A percentile compares a stretch with the other conserved stretches of the same genome.
These are phyloP conservation scores for Aegle marmelos DNA, from an alignment of 345 rosid genomes.

Conservation along the genomic window DNA sequence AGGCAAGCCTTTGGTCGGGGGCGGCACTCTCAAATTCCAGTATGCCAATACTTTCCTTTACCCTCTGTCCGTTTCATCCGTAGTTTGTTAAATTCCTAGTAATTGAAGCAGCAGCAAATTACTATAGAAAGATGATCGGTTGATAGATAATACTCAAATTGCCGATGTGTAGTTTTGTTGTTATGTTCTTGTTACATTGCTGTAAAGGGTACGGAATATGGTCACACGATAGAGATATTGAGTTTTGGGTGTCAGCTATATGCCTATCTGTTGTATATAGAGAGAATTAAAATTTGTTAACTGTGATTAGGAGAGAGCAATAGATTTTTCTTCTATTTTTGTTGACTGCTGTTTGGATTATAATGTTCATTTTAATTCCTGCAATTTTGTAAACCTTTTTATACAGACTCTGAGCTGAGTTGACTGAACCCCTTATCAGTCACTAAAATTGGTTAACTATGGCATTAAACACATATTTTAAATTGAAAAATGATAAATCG, in stretches of 20 bases:
- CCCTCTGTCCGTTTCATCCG: conserved; percentile 66
- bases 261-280: too few relatives aligned
- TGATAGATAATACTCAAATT: neutral
- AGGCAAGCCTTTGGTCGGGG: conserved; percentile 65
- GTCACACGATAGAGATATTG: too few relatives aligned
- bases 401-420: too few relatives aligned
- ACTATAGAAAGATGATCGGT: neutral
- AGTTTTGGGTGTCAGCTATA: too few relatives aligned
- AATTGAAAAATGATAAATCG: too few relatives aligned
- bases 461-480: too few relatives aligned
- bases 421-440: too few relatives aligned
- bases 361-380: neutral
- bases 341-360: neutral
- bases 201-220: too few relatives aligned
- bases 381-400: too few relatives aligned
- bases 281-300: neutral
- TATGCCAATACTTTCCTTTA: conserved; percentile 77
- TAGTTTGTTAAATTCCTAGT: conserved; percentile 40
- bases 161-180: neutral
- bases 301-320: neutral
- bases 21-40: conserved; percentile 58
- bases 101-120: neutral
- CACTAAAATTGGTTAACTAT: too few relatives aligned
- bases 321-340: neutral
- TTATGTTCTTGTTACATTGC: conserved; percentile 3